Evolutionary conservation across 768 basidiomycete genomes (phyloP).

Genomic region (Mycena olivaceomarginata): DNA sequence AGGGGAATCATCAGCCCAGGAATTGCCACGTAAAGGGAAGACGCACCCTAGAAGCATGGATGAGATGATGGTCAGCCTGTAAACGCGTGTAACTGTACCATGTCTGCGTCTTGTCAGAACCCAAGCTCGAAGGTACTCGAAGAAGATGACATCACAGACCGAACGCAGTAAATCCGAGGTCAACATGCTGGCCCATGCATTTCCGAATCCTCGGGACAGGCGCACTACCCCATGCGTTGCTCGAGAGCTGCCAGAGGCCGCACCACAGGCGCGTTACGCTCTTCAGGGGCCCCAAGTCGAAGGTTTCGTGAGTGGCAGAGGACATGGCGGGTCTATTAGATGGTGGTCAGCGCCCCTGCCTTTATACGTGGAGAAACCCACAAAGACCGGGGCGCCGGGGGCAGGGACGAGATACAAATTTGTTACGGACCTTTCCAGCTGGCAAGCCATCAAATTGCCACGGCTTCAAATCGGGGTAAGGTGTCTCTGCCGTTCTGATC

Average conservation of each 20-base stretch:
- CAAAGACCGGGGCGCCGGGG: not conserved
- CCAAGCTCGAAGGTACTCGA: not conserved
- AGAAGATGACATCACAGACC: slow-evolving; percentile 58
- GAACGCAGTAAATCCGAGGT: slow-evolving; percentile 77
- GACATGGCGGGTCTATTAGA: slow-evolving; percentile 13
- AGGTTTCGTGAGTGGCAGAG: slow-evolving; percentile 29
- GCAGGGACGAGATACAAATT: not conserved
- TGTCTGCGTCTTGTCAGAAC: slow-evolving; percentile 61
- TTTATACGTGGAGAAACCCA: slow-evolving; percentile 16
- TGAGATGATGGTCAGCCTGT: slow-evolving; percentile 21
- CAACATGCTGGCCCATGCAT: slow-evolving; percentile 33
- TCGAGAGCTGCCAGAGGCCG: slow-evolving; percentile 40
- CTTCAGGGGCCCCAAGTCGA: slow-evolving; percentile 32
- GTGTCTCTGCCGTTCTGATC: slow-evolving; percentile 34
- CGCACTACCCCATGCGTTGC: slow-evolving; percentile 37
- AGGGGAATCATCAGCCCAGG: slow-evolving; percentile 22
- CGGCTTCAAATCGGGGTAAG: slow-evolving; percentile 18
- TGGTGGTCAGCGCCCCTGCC: not conserved
- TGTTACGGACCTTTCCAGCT: slow-evolving; percentile 1
- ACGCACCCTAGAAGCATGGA: slow-evolving; percentile 53
- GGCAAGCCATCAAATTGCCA: slow-evolving; percentile 11
- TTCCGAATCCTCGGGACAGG: slow-evolving; percentile 33
- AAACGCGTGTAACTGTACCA: slow-evolving; percentile 63
- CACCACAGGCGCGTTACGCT: slow-evolving; percentile 31
- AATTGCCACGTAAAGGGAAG: not conserved